Percentiles rank a stretch among this genome's conserved stretches.
Conservation (phyloP, 2,329 filamentous ascomycete species). For the Neofusicoccum cordaticola region DNA sequence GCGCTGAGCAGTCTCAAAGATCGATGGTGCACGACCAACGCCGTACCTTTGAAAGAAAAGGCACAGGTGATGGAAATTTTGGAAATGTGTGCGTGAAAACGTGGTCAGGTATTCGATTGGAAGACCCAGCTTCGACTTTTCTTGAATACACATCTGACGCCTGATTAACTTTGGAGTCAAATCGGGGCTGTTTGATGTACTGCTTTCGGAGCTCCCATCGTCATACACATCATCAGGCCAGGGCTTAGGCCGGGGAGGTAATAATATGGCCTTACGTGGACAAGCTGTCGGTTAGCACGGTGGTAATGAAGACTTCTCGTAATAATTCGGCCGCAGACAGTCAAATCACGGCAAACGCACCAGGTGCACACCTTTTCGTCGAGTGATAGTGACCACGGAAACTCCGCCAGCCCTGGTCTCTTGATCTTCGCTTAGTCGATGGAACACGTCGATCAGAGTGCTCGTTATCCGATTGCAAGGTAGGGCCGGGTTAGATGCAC, state of each 20-base stretch:
- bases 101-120: background rate
- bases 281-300: no score
- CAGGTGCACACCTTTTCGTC: no score
- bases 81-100: slow-evolving; percentile 22
- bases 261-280: no score
- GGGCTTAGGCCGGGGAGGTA: no score
- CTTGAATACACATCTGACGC: background rate
- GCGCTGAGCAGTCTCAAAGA: slow-evolving; percentile 52
- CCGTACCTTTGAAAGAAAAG: slow-evolving; percentile 48
- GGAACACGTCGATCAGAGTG: background rate
- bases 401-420: background rate
- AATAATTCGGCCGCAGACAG: no score
- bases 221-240: no score
- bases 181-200: no score
- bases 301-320: no score
- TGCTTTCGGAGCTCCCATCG: no score
- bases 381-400: background rate
- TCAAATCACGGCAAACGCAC: no score
- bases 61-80: slow-evolving; percentile 54
- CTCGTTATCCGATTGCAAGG: background rate
- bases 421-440: background rate
- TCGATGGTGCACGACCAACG: slow-evolving; percentile 51
- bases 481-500: background rate
- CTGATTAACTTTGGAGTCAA: no score
- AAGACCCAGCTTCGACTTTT: no score